A percentile compares a stretch with the other conserved stretches of the same genome.
Evolutionary conservation across 2,329 filamentous ascomycete species (phyloP).

Genomic region (Fusarium sp.): DNA sequence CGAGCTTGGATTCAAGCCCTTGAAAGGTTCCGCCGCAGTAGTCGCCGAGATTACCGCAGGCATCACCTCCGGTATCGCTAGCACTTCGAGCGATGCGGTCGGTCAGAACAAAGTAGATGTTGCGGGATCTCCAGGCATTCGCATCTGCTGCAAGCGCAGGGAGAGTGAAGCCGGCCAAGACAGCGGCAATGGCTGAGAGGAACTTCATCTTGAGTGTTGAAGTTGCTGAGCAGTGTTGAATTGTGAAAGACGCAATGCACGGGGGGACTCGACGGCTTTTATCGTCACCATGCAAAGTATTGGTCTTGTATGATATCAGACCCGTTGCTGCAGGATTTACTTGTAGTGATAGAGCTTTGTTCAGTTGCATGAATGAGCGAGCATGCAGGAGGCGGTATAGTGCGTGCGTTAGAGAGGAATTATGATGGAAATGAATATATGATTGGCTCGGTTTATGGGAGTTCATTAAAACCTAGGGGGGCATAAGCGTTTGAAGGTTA

Average conservation of each 20-base stretch:
- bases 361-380: background rate
- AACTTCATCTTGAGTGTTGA: slow-evolving; percentile 17
- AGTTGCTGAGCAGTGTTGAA: background rate
- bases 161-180: slow-evolving; percentile 12
- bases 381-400: slow-evolving; percentile 5
- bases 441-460: slow-evolving; percentile 23
- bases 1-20: slow-evolving; percentile 66
- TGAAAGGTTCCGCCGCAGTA: slow-evolving; percentile 71
- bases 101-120: slow-evolving; percentile 67
- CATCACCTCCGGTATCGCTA: slow-evolving; percentile 54
- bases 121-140: slow-evolving; percentile 61
- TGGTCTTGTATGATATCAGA: background rate
- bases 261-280: background rate
- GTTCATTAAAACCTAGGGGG: slow-evolving; percentile 9
- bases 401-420: background rate
- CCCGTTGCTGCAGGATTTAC: slow-evolving; percentile 12
- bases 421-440: background rate
- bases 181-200: slow-evolving; percentile 12
- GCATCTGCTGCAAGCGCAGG: slow-evolving; percentile 44
- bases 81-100: slow-evolving; percentile 61
- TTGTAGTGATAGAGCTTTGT: slow-evolving; percentile 17
- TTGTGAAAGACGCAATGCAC: background rate
- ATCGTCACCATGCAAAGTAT: background rate
- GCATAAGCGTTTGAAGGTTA: slow-evolving; percentile 23
- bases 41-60: slow-evolving; percentile 52